Percentiles rank a stretch among this genome's conserved stretches.
Evolutionary conservation across 768 basidiomycete species (phyloP).

Genomic region (Russula compacta): DNA sequence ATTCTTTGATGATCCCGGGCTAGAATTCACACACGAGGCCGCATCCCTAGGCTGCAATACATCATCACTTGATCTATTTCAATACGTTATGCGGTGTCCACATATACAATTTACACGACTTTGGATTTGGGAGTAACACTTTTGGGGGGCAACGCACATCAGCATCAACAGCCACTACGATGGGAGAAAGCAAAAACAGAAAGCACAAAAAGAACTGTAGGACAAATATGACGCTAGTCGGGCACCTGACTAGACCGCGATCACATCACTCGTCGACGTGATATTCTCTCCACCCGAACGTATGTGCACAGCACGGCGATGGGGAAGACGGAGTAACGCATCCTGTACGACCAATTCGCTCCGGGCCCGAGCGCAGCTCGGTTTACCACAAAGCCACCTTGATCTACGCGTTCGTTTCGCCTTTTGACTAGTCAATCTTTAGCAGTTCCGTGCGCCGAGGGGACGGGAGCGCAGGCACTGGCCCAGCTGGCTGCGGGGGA

Average conservation of each 20-base stretch:
- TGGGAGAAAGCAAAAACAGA: neutral
- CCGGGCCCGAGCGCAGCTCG: neutral
- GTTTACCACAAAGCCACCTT: neutral
- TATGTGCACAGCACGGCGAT: neutral
- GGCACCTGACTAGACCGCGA: constrained; percentile 4
- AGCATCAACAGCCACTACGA: constrained; percentile 3
- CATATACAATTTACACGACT: constrained; percentile 1
- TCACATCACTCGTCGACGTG: neutral
- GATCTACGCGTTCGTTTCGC: neutral
- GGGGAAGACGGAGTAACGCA: neutral
- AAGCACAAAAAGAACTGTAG: neutral
- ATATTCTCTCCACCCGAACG: neutral
- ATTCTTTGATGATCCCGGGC: constrained; percentile 6
- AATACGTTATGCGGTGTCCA: neutral
- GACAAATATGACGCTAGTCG: constrained; percentile 9
- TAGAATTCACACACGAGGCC: constrained; percentile 6
- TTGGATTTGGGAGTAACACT: neutral
- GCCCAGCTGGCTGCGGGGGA: neutral
- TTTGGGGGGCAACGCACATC: constrained; percentile 2
- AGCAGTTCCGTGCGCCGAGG: constrained; percentile 15
- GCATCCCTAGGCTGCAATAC: neutral
- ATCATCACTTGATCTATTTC: constrained; percentile 2
- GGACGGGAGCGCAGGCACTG: constrained; percentile 10
- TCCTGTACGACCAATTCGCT: neutral
- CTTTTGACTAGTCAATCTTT: constrained; percentile 7